Base-by-base conservation (phyloP, 1,284 basidiomycete genomes). In the Boletus smithii region DNA sequence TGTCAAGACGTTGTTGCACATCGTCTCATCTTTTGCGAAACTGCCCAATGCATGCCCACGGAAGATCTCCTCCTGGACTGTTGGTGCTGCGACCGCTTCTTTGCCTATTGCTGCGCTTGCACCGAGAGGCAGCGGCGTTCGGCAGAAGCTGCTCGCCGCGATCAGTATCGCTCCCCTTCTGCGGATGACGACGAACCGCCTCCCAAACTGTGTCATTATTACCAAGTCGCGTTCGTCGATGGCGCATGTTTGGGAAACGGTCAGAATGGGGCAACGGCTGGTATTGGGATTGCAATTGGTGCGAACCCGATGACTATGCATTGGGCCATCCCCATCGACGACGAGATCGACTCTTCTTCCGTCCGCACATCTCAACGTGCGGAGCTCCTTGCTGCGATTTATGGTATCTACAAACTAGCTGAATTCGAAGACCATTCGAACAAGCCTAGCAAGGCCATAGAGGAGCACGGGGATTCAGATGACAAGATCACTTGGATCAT, bases 401-500 rank as follows among this genome's bases (percentile, higher is more conserved):
- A 53, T 14, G 49, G 56, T 10, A 53, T 58, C 17, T 10, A 16
- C 37, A 53, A 46, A 24, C 24, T 56, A 8, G 49, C 43, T 5
- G 46, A 53, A n/a, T 48, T 13, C 2, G 44, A 57, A 11, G 20
- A 42, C 8, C 9, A 24, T n/a, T n/a, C 33, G 6, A 14, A 13
- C 5, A 31, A 16, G 14, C 1, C 0, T 18, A 10, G 5, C 17
- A 10, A 5, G 16, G 14, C 26, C 17, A 18, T n/a, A 20, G 41
- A 38, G 13, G 30, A 11, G 17, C 43, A 55, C 17, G 0, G 0
- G 9, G 22, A 34, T 13, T 40, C 42, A 10, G 32, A 33, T 3
- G 10, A 14, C 8, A 44, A 39, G 41, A 23, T 34, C 2, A 46
- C 48, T 5, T 58, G 49, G 47, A 52, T 62, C 36, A 54, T 71